These are phyloP conservation scores for Phytophthora pini DNA, from an alignment of 352 stramenopile genomes.

Conservation along the genomic window DNA sequence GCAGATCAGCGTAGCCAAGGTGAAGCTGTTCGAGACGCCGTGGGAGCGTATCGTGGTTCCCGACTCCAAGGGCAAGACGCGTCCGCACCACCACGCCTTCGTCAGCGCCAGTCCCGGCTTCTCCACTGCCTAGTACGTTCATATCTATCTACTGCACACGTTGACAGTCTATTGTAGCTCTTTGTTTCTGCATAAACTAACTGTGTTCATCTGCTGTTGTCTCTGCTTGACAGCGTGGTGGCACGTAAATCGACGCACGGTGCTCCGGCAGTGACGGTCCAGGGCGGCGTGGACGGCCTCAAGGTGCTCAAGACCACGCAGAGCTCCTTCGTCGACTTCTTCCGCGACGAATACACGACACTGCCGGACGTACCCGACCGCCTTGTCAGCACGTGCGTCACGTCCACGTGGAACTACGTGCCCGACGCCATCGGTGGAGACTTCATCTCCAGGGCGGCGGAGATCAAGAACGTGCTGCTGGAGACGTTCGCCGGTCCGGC, in stretches of 20 bases:
- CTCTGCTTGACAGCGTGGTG: constrained; percentile 44
- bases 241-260: constrained; percentile 52
- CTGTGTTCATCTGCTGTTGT: not conserved
- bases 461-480: constrained; percentile 75
- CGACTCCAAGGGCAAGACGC: constrained; percentile 60
- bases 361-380: constrained; percentile 79
- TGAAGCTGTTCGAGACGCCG: constrained; percentile 79
- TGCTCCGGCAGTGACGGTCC: constrained; percentile 50
- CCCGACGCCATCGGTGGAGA: constrained; percentile 39
- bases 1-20: constrained; percentile 74
- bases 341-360: constrained; percentile 83
- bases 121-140: constrained; percentile 62
- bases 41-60: constrained; percentile 67
- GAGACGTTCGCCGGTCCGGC: constrained; percentile 81
- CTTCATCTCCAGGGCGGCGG: constrained; percentile 50
- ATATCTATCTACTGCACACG: constrained; percentile 12
- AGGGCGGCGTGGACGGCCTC: constrained; percentile 67
- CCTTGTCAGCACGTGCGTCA: constrained; percentile 79
- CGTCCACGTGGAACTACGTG: constrained; percentile 80
- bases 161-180: not conserved
- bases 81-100: constrained; percentile 82
- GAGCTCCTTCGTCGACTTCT: constrained; percentile 88
- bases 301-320: constrained; percentile 92
- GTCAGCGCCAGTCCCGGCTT: constrained; percentile 62
- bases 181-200: not conserved